Conservation (phyloP, 78 protist species). For the Abeoforma whisleri region DNA sequence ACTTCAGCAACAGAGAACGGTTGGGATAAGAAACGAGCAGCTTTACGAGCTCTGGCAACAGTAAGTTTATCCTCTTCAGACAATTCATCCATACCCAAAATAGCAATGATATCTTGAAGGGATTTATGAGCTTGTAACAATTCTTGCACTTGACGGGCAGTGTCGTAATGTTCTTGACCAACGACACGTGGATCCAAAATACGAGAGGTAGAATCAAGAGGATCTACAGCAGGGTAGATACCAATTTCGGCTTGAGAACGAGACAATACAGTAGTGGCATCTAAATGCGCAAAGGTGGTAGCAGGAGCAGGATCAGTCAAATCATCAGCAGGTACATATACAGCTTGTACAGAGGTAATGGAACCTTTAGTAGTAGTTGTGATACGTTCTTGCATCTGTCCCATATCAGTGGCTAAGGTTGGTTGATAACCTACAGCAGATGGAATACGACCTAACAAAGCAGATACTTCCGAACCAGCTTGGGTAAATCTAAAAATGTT, state of each 20-base stretch:
- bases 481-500: slow-evolving; percentile 99
- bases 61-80: slow-evolving; percentile 90
- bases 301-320: slow-evolving; percentile 99
- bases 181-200: slow-evolving; percentile 88
- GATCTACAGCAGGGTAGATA: slow-evolving; percentile 98
- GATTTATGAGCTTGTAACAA: slow-evolving; percentile 90
- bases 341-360: slow-evolving; percentile 98
- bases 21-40: slow-evolving; percentile 93
- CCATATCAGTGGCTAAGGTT: slow-evolving; percentile 95
- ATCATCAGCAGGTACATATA: slow-evolving; percentile 99
- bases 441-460: slow-evolving; percentile 97
- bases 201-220: slow-evolving; percentile 93
- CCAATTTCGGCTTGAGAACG: slow-evolving; percentile 93
- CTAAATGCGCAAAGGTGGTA: slow-evolving; percentile 97
- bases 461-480: slow-evolving; percentile 98
- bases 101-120: slow-evolving; percentile 97
- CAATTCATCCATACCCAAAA: slow-evolving; percentile 96
- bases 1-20: slow-evolving; percentile 97
- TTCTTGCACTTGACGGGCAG: slow-evolving; percentile 82
- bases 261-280: slow-evolving; percentile 96
- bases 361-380: slow-evolving; percentile 93
- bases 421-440: slow-evolving; percentile 99
- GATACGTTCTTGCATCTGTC: slow-evolving; percentile 96
- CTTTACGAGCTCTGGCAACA: slow-evolving; percentile 95
- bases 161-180: slow-evolving; percentile 81